Conservation (phyloP, 108 stramenopile species). For the Nitzschia sp. region DNA sequence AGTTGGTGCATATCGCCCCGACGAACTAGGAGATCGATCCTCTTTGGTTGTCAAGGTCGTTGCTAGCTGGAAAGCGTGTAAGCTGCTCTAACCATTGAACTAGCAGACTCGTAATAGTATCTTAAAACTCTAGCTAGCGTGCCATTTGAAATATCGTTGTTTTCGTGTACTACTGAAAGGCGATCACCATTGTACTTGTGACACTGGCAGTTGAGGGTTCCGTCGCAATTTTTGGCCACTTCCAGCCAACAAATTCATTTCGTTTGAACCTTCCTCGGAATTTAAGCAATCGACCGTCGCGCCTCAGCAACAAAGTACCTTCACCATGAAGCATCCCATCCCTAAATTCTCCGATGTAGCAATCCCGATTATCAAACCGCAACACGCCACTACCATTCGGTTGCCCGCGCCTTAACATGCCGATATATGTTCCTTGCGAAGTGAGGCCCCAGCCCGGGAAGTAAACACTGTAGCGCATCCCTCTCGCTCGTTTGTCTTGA, state of each 20-base stretch:
- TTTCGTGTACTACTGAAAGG: too few relatives aligned
- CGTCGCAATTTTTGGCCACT: neutral
- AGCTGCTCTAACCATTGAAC: too few relatives aligned
- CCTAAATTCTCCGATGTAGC: constrained; percentile 20
- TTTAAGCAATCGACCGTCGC: neutral
- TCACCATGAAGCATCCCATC: constrained; percentile 26
- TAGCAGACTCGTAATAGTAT: too few relatives aligned
- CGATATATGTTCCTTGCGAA: constrained; percentile 10
- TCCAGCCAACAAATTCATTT: constrained; percentile 18
- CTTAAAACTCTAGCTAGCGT: too few relatives aligned
- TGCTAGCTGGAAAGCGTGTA: too few relatives aligned
- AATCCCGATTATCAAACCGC: constrained; percentile 27
- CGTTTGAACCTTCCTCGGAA: constrained; percentile 17
- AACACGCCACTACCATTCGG: constrained; percentile 26
- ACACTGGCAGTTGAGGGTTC: too few relatives aligned
- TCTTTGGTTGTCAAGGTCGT: too few relatives aligned
- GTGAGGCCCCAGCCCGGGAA: constrained; percentile 2
- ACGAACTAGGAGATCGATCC: too few relatives aligned
- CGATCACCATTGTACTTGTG: too few relatives aligned
- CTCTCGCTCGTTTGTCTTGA: constrained; percentile 5
- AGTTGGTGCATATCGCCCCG: too few relatives aligned
- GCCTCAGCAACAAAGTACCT: constrained; percentile 19
- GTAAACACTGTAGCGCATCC: constrained; percentile 1
- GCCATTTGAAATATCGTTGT: too few relatives aligned
- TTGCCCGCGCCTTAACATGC: constrained; percentile 1